Evolutionary conservation across 352 stramenopile genomes (phyloP).

Genomic region (Globisporangium paddicum): DNA sequence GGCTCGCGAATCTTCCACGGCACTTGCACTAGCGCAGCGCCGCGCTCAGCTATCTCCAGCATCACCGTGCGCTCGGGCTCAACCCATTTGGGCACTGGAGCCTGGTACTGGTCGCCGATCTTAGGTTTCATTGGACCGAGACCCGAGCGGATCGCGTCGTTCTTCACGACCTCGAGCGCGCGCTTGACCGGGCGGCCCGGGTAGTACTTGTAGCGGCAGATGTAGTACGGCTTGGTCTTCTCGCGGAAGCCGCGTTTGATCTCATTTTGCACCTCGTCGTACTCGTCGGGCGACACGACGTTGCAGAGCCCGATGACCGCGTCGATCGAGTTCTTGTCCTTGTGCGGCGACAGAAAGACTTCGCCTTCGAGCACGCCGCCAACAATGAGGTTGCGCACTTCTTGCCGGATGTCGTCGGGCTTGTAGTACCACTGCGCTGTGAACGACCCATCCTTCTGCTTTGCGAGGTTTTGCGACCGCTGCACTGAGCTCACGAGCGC

Average conservation of each 20-base stretch:
- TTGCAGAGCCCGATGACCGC: slow-evolving; percentile 72
- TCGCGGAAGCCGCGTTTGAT: slow-evolving; percentile 70
- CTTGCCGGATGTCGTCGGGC: slow-evolving; percentile 57
- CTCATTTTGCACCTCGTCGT: slow-evolving; percentile 61
- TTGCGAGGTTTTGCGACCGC: slow-evolving; percentile 44
- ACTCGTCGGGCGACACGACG: slow-evolving; percentile 70
- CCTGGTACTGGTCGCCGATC: slow-evolving; percentile 59
- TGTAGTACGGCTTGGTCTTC: slow-evolving; percentile 55
- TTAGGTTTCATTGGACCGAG: slow-evolving; percentile 65
- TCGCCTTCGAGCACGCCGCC: slow-evolving; percentile 61
- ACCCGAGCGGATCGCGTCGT: slow-evolving; percentile 65
- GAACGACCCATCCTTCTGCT: slow-evolving; percentile 42
- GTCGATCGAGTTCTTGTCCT: slow-evolving; percentile 81
- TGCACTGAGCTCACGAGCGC: slow-evolving; percentile 74
- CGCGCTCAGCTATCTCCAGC: not conserved
- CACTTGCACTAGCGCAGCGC: not conserved
- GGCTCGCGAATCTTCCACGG: slow-evolving; percentile 25
- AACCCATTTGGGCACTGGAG: slow-evolving; percentile 33
- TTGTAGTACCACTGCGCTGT: slow-evolving; percentile 87
- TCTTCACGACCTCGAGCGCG: slow-evolving; percentile 57
- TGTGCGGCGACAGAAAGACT: slow-evolving; percentile 82
- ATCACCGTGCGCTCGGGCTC: not conserved
- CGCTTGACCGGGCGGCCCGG: slow-evolving; percentile 58
- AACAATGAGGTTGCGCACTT: slow-evolving; percentile 55
- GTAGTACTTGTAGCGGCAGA: slow-evolving; percentile 85